A percentile compares a stretch with the other conserved stretches of the same genome.
Evolutionary conservation across 345 rosid genomes (phyloP).

Genomic region (Murraya koenigii): DNA sequence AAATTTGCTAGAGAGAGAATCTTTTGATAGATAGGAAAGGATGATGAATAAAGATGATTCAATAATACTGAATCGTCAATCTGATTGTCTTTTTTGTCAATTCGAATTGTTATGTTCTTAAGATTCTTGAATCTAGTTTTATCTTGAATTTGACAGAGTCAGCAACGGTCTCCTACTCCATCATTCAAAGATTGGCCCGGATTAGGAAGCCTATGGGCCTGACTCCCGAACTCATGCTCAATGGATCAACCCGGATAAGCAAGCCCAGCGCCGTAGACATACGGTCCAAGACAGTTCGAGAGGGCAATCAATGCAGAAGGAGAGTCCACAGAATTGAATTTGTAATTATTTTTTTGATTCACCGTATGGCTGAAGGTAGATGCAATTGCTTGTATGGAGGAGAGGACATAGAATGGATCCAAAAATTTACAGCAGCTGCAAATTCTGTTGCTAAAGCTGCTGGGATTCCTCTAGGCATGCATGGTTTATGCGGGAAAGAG

Average conservation of each 20-base stretch:
- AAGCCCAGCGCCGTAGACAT: too few relatives aligned
- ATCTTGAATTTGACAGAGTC: neutral
- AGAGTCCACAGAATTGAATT: too few relatives aligned
- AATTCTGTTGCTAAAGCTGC: conserved; percentile 34
- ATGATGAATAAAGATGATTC: neutral
- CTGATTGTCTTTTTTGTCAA: neutral
- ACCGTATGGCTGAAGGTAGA: conserved; percentile 44
- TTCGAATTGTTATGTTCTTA: neutral
- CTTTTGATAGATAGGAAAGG: neutral
- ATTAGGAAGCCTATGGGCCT: too few relatives aligned
- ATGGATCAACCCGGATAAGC: too few relatives aligned
- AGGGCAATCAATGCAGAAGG: too few relatives aligned
- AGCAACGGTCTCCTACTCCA: neutral
- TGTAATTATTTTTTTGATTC: neutral
- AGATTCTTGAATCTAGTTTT: neutral
- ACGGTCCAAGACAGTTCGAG: too few relatives aligned
- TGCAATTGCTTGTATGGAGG: conserved; percentile 72
- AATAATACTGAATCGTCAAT: neutral
- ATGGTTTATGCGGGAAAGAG: conserved; percentile 74
- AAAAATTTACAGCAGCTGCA: conserved; percentile 39
- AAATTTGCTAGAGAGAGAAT: neutral
- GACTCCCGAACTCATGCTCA: too few relatives aligned
- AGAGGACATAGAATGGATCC: conserved; percentile 71
- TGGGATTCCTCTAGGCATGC: conserved; percentile 31
- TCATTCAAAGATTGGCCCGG: too few relatives aligned